These are phyloP conservation scores for Septoria linicola DNA, from an alignment of 2,329 filamentous ascomycete genomes.

Conservation along the genomic window DNA sequence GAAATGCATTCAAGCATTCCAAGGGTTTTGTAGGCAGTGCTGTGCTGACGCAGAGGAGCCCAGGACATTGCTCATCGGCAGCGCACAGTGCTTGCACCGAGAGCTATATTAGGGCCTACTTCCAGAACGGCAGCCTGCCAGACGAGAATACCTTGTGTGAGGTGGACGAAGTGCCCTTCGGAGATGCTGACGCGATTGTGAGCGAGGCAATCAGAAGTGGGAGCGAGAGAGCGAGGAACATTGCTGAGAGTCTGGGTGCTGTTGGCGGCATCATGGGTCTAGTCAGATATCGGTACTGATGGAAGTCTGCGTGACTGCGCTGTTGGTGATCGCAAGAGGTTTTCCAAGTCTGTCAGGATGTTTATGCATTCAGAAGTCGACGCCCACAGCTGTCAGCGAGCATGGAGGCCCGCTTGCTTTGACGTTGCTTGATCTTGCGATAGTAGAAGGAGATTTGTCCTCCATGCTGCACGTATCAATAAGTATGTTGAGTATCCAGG, in stretches of 20 bases:
- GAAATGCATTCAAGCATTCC: constrained; percentile 36
- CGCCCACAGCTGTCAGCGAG: no score
- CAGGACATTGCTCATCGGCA: constrained; percentile 6
- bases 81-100: not conserved
- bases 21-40: constrained; percentile 31
- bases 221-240: not conserved
- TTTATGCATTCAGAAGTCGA: no score
- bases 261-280: no score
- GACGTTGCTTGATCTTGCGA: no score
- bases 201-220: not conserved
- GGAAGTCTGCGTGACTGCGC: no score
- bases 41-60: constrained; percentile 21
- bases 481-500: no score
- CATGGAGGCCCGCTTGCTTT: no score
- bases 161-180: constrained; percentile 10
- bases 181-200: not conserved
- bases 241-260: not conserved
- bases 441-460: no score
- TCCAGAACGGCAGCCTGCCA: constrained; percentile 1
- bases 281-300: no score
- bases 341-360: no score
- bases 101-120: constrained; percentile 1
- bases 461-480: no score
- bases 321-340: no score
- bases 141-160: not conserved